Percentiles rank a stretch among this genome's conserved stretches.
These are phyloP conservation scores for Jacaranda mimosifolia DNA, from an alignment of 257 asterid species.

Conservation along the genomic window DNA sequence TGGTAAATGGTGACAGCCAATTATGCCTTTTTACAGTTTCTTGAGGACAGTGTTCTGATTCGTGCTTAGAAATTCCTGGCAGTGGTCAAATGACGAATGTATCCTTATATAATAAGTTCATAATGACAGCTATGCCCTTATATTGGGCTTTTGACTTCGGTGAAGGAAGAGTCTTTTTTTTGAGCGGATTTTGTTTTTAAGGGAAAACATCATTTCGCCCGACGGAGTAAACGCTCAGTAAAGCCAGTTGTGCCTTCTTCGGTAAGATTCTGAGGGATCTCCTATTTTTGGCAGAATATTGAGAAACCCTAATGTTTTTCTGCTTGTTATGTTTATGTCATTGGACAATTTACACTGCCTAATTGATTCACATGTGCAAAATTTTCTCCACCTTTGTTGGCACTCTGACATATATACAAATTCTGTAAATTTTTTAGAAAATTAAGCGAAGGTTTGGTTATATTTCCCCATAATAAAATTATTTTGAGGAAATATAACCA, in stretches of 20 bases:
- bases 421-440: neutral
- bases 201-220: neutral
- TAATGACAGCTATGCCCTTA: conserved; percentile 19
- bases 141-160: neutral
- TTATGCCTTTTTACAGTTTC: conserved; percentile 38
- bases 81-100: conserved; percentile 16
- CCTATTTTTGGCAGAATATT: conserved; percentile 15
- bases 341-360: neutral
- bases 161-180: neutral
- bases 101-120: neutral
- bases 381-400: neutral
- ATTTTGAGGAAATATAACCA: too few relatives aligned
- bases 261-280: conserved; percentile 17
- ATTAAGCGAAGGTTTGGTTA: too few relatives aligned
- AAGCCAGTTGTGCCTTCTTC: neutral
- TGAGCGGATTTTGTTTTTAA: neutral
- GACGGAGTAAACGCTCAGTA: neutral
- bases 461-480: too few relatives aligned
- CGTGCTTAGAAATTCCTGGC: conserved; percentile 14
- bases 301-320: neutral
- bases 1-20: conserved; percentile 57
- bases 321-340: neutral
- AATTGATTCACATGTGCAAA: conserved; percentile 7
- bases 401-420: neutral
- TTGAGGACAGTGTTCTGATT: conserved; percentile 45